Conservation (phyloP, 345 rosid species). For the Citrus cavaleriei region DNA sequence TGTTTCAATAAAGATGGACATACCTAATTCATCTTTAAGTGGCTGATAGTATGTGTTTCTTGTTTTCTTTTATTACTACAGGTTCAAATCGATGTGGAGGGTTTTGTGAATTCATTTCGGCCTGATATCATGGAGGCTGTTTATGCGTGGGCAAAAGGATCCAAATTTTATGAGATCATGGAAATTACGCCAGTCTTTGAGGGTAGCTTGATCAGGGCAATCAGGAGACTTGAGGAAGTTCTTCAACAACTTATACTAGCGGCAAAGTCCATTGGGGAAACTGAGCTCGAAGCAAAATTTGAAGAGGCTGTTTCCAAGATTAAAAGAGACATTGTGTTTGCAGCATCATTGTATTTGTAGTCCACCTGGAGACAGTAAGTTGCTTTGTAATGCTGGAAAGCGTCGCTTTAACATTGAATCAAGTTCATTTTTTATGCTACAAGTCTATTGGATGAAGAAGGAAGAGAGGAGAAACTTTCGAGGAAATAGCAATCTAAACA, state of each 20-base stretch:
- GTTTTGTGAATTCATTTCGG: slow-evolving; percentile 77
- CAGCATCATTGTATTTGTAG: slow-evolving; percentile 88
- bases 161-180: slow-evolving; percentile 92
- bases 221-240: slow-evolving; percentile 94
- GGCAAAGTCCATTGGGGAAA: slow-evolving; percentile 87
- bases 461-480: neutral
- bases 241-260: slow-evolving; percentile 93
- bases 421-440: neutral
- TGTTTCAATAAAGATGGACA: neutral
- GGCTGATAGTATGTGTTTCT: neutral
- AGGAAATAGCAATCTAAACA: neutral
- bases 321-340: slow-evolving; percentile 96
- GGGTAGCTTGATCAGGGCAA: slow-evolving; percentile 97
- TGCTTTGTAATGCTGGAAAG: neutral
- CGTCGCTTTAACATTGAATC: neutral
- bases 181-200: slow-evolving; percentile 91
- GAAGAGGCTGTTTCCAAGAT: slow-evolving; percentile 88
- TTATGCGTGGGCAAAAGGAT: slow-evolving; percentile 97
- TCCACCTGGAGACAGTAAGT: neutral
- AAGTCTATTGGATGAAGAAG: no score
- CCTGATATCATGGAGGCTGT: slow-evolving; percentile 97
- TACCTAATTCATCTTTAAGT: neutral
- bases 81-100: slow-evolving; percentile 88
- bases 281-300: slow-evolving; percentile 70
- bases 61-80: slow-evolving; percentile 19